Percentiles rank a stretch among this genome's conserved stretches.
phyloP scores from a whole-genome alignment of 2,329 filamentous ascomycete genomes.

The Penicillium sclerotiorum region DNA sequence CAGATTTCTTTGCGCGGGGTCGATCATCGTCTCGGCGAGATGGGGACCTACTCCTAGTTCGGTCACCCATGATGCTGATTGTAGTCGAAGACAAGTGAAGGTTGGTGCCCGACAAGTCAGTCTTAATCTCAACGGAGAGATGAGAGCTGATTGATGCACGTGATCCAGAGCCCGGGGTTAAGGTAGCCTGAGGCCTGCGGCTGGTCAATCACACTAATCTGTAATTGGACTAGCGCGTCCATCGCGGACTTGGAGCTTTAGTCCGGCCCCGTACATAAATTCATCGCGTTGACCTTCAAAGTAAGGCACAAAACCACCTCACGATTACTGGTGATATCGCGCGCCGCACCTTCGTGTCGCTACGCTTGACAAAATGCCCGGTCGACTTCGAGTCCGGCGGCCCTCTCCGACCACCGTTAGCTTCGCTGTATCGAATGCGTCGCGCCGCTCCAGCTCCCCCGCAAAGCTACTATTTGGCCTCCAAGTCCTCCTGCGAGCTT shows the following conservation, averaged over 20 bases:
- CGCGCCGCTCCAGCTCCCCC: constrained; percentile 51
- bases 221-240: constrained; percentile 13
- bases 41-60: constrained; percentile 50
- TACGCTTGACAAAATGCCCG: constrained; percentile 59
- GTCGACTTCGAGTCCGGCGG: constrained; percentile 46
- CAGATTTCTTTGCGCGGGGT: constrained; percentile 43
- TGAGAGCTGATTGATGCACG: neutral
- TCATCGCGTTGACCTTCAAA: neutral
- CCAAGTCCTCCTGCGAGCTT: constrained; percentile 48
- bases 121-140: constrained; percentile 11
- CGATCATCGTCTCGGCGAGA: constrained; percentile 37
- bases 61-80: constrained; percentile 33
- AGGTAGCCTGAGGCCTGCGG: constrained; percentile 20
- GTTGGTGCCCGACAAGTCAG: constrained; percentile 20
- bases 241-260: constrained; percentile 1
- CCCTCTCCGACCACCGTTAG: constrained; percentile 88
- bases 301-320: neutral
- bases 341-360: neutral
- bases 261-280: neutral
- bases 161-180: constrained; percentile 1
- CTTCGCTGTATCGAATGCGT: constrained; percentile 85
- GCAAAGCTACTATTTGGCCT: constrained; percentile 49
- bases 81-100: constrained; percentile 11
- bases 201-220: neutral
- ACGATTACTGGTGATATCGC: constrained; percentile 2